Base-by-base conservation (phyloP, 768 basidiomycete species). In the Hypholoma fasciculare region DNA sequence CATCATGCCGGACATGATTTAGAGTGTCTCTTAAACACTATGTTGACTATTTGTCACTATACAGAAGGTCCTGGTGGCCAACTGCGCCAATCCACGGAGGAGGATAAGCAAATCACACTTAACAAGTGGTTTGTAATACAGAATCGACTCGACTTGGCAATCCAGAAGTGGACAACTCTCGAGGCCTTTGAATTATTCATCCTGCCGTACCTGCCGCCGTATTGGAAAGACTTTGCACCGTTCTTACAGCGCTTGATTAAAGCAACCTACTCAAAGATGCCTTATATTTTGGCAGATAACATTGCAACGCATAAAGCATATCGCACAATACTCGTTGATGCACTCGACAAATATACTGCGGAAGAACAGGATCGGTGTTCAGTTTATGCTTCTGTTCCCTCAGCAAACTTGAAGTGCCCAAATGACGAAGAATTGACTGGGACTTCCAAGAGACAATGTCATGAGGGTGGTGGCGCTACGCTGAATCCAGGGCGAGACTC, bases 1-100 rank as follows among this genome's bases (percentile, higher is more conserved):
- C 48, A 57, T 57, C 34, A 30, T 50, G 20, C 56, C 7, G 37
- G 56, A 49, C 56, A 57, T 34, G 56, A 57, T 27, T 42, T 57
- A 13, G 47, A 57, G n/a, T 40, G 20, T 11, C 47, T 57, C 14
- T 39, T 57, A 13, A 39, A 50, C 40, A 50, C 48, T 14, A 57
- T 57, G 11, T 11, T 57, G n/a, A 40, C 26, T 43, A 27, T 57
- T 11, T 57, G 56, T 13, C 26, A 36, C 13, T 56, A 47, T 49
- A 56, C 54, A 37, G 23, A 8, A 12, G 54, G 54, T 6, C 56
- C 56, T 40, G n/a, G 39, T 40, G 48, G 47, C 23, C 14, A 49
- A n/a, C 56, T 50, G 40, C 56, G 49, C 40, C 16, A 23, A 42
- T 12, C 39, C 3, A 13, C 12, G 7, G 13, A 9, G 17, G 48